Evolutionary conservation across 768 basidiomycete genomes (phyloP).

Genomic region (Tephrocybe sp.): DNA sequence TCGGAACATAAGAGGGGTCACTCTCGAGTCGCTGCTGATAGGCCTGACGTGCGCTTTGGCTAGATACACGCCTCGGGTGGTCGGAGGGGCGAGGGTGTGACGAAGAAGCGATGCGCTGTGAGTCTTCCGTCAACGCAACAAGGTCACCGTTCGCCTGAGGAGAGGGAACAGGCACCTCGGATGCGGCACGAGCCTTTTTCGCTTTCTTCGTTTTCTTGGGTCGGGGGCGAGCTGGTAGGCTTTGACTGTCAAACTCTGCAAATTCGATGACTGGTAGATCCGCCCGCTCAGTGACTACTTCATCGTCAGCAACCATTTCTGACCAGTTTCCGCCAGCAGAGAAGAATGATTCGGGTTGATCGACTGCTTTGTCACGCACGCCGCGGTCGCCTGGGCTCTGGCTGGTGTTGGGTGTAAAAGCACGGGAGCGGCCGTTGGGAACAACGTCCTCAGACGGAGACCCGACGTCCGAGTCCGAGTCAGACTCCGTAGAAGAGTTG

Average conservation of each 20-base stretch:
- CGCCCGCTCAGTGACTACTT: constrained; percentile 58
- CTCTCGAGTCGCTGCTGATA: constrained; percentile 79
- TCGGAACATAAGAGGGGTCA: constrained; percentile 88
- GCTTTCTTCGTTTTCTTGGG: constrained; percentile 42
- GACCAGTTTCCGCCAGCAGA: constrained; percentile 64
- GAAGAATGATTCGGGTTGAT: constrained; percentile 48
- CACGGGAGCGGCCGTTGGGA: constrained; percentile 46
- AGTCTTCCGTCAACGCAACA: constrained; percentile 22
- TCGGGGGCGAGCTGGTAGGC: constrained; percentile 26
- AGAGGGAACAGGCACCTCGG: constrained; percentile 28
- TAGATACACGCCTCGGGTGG: constrained; percentile 35
- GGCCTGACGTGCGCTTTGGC: constrained; percentile 74
- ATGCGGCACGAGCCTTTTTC: constrained; percentile 33
- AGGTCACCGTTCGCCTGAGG: constrained; percentile 25
- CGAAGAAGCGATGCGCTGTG: constrained; percentile 36
- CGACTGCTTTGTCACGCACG: constrained; percentile 30
- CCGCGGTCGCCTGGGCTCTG: constrained; percentile 51
- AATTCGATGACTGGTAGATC: constrained; percentile 82
- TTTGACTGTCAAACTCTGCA: constrained; percentile 52
- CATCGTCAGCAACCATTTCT: constrained; percentile 74
- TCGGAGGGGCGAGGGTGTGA: constrained; percentile 30
- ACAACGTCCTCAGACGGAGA: constrained; percentile 63
- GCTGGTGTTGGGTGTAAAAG: constrained; percentile 67
- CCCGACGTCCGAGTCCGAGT: constrained; percentile 70
- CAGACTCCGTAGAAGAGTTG: constrained; percentile 55